These are phyloP conservation scores for Odonthalia washingtoniensis DNA, from an alignment of 31 red algal genomes.

Conservation along the genomic window DNA sequence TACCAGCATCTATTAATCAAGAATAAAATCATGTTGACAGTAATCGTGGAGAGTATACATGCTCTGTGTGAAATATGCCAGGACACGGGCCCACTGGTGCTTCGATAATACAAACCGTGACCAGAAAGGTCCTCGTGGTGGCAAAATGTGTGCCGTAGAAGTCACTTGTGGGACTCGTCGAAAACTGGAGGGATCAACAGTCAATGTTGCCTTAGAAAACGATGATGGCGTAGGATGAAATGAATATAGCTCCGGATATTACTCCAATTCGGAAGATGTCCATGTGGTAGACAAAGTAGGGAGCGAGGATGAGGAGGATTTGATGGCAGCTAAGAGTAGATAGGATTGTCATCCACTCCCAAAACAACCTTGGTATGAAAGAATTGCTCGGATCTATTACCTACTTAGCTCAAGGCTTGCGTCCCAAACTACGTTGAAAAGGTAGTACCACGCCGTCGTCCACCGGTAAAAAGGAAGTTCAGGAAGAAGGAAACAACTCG, in stretches of 20 bases:
- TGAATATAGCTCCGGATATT: background rate
- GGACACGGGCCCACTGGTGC: background rate
- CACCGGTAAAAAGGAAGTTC: too few species aligned
- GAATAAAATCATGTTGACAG: background rate
- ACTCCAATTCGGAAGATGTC: background rate
- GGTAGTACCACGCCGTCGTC: too few species aligned
- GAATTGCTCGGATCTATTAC: background rate
- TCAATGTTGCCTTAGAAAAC: background rate
- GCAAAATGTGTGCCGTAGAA: background rate
- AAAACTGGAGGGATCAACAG: background rate
- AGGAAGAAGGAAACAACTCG: too few species aligned
- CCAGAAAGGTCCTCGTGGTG: background rate
- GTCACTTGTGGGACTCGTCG: background rate
- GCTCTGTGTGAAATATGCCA: background rate
- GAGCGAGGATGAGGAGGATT: background rate
- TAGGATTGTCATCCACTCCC: background rate
- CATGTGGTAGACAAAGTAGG: background rate
- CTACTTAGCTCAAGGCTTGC: background rate
- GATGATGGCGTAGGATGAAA: background rate
- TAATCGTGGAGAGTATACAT: background rate
- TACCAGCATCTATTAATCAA: background rate
- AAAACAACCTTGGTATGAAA: background rate
- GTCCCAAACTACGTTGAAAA: background rate
- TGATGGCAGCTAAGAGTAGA: background rate
- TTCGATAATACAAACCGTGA: background rate